Evolutionary conservation across 2,329 filamentous ascomycete genomes (phyloP), one percentile per base, ranked within the genome.

Genomic region (Emergomyces orientalis): DNA sequence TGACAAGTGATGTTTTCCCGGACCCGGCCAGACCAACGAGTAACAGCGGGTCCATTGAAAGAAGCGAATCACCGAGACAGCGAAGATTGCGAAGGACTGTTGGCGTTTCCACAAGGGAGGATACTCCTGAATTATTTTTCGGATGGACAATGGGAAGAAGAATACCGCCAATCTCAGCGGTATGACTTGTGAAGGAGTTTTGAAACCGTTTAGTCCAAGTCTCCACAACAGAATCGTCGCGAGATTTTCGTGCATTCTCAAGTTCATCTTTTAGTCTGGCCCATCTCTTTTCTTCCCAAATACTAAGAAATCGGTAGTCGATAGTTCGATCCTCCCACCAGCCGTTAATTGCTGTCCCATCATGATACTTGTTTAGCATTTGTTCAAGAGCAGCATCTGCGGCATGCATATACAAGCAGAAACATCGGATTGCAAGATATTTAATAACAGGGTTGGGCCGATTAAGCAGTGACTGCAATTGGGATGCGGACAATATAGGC

Each of bases 1-100:
- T 88, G 17, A 95, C 85, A 25, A 96, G 76, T 0, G 90, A 86
- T 0, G 94, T 97, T 79, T 99, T 99, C 59, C 94, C 94, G 39
- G 89, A 89, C 25, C 95, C 93, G 8, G 93, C 85, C 17, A 90
- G 79, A 1, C 94, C 94, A 66, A 91, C 85, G 4, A 99, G 81
- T 25, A 99, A 80, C 43, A 97, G 81, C 0, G 95, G 91, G 0
- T 86, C 85, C 0, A 84, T 73, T 3, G 80, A 80, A 54, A 88
- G 86, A 37, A 99, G 78, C 56, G 87, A 82, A 34, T 77, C 75
- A 1, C 89, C 88, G 62, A 97, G 82, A 13, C 75, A 79, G 69
- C 85, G 83, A 45, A 96, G 78, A 67, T 97, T 99, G 11, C 74
- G 73, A 39, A 82, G 76, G 0, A 91, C 90, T 0, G 91, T 96